Evolutionary conservation across 129 eudicot genomes (phyloP).

Genomic region (Glebionis coronaria): DNA sequence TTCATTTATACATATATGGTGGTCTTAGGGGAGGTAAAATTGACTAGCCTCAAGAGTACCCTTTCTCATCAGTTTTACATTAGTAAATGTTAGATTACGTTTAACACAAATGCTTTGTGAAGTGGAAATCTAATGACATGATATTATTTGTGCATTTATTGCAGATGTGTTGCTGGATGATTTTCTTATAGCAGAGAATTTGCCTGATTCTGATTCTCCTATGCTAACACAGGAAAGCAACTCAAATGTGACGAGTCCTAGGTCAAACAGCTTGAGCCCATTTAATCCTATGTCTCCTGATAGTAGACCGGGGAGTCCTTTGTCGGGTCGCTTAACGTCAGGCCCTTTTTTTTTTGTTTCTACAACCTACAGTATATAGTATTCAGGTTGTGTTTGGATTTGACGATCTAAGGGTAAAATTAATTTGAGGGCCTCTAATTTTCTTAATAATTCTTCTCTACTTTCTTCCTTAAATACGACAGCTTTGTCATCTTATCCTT

Average conservation of each 20-base stretch:
- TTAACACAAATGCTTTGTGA: neutral
- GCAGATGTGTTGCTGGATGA: conserved; percentile 84
- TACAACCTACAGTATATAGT: conserved; percentile 1
- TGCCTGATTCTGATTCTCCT: conserved; percentile 49
- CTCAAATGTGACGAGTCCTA: conserved; percentile 38
- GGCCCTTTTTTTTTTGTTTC: neutral
- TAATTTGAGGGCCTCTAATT: no score
- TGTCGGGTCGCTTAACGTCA: conserved; percentile 63
- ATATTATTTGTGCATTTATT: conserved; percentile 16
- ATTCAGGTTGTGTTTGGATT: neutral
- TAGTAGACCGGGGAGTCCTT: conserved; percentile 37
- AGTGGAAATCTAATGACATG: neutral
- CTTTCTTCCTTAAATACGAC: no score
- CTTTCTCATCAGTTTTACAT: conserved; percentile 5
- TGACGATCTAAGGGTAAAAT: no score
- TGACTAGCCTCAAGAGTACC: conserved; percentile 1
- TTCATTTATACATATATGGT: conserved; percentile 68
- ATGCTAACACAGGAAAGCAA: conserved; percentile 28
- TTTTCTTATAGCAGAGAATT: conserved; percentile 74
- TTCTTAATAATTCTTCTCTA: no score
- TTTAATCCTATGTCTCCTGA: conserved; percentile 35
- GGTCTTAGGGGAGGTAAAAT: conserved; percentile 88
- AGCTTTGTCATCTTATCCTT: no score
- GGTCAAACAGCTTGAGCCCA: conserved; percentile 30
- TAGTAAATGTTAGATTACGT: neutral